Evolutionary conservation across 2,329 filamentous ascomycete genomes (phyloP), one percentile per base, ranked within the genome.

Genomic region (Fusarium clavum): DNA sequence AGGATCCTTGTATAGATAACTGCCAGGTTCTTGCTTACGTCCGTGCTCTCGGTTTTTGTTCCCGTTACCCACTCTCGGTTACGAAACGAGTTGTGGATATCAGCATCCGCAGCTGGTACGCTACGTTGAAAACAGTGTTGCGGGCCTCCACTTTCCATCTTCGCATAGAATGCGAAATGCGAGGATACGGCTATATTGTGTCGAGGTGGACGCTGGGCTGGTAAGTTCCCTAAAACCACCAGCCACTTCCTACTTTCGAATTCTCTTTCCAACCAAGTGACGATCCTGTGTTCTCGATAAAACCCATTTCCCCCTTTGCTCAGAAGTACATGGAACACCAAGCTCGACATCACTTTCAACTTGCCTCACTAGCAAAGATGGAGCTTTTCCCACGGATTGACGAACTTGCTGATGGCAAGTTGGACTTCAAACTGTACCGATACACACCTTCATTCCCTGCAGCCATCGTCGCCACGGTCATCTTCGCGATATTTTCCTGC

Each of bases 361-460:
- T n/a, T n/a, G n/a, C n/a, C n/a, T 8, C 8, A 3, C 8, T 0
- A 34, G 14, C 30, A 8, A 9, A 34, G 30, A 34, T 34, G 30
- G 30, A 34, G 8, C 30, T 34, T 8, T 34, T 34, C 8, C 14
- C 30, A 16, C 14, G 30, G 4, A 1, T 34, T 0, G 30, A 34
- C 30, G 30, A 34, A 16, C 30, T 34, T 34, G 1, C 30, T 1
- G 30, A 34, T 16, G 30, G 30, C 8, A 0, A 34, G 4, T 63
- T 63, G 1, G 58, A 63, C 34, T 64, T 64, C 5, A 63, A 64
- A n/a, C 61, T 63, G 11, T 63, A 62, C 18, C 60, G 60, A 2
- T 63, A 63, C 13, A 14, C 34, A 2, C 61, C 61, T 14, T 64
- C 58, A 8, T 20, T 64, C 0, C n/a, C 61, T 4, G 58, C 61